Conservation (phyloP, 306 rosid genomes). For the Vigna trinervia region DNA sequence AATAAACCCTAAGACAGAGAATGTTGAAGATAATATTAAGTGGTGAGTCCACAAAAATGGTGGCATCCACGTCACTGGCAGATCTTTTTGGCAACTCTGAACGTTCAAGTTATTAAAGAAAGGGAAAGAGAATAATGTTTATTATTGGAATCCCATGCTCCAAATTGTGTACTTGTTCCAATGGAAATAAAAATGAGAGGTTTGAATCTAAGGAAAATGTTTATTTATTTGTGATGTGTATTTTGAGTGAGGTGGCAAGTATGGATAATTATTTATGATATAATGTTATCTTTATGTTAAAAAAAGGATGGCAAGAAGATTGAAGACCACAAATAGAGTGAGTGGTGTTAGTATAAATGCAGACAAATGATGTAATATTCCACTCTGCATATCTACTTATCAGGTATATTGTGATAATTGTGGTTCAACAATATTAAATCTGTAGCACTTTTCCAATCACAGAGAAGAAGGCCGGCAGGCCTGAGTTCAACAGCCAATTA, state of each 20-base stretch:
- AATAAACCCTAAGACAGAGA: constrained; percentile 26
- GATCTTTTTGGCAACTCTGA: constrained; percentile 30
- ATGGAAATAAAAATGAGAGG: constrained; percentile 20
- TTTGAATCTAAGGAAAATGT: background rate
- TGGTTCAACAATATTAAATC: constrained; percentile 35
- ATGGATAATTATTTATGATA: constrained; percentile 11
- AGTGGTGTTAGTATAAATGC: constrained; percentile 49
- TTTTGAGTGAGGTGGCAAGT: background rate
- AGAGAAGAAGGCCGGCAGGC: constrained; percentile 34
- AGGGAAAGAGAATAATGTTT: constrained; percentile 27
- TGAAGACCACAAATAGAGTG: constrained; percentile 47
- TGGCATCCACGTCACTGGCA: constrained; percentile 59
- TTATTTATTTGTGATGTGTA: too few relatives aligned
- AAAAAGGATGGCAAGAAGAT: constrained; percentile 34
- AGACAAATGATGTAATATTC: constrained; percentile 57
- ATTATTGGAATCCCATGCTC: constrained; percentile 31
- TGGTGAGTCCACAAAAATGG: constrained; percentile 59
- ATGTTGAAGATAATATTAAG: constrained; percentile 49
- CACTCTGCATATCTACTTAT: constrained; percentile 55
- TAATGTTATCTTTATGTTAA: constrained; percentile 46
- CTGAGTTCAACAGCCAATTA: constrained; percentile 38
- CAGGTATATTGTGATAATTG: constrained; percentile 26
- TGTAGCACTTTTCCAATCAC: constrained; percentile 40
- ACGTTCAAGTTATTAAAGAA: constrained; percentile 16
- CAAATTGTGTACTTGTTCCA: constrained; percentile 31